These are phyloP conservation scores for Mitragyna speciosa DNA, from an alignment of 257 asterid genomes.

Conservation along the genomic window DNA sequence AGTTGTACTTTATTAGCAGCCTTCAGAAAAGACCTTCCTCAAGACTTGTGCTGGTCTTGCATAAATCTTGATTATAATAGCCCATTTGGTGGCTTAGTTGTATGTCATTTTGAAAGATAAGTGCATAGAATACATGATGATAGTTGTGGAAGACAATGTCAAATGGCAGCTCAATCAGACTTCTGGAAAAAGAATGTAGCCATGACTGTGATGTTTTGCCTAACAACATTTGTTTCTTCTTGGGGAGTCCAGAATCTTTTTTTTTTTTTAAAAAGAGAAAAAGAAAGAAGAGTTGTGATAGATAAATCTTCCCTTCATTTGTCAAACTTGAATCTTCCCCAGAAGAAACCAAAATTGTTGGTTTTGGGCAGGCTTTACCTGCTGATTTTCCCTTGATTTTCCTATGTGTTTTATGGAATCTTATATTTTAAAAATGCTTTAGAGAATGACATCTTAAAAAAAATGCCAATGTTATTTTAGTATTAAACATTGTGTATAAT, in stretches of 20 bases:
- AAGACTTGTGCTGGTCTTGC: background rate
- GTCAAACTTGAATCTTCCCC: background rate
- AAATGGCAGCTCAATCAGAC: background rate
- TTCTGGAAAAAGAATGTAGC: background rate
- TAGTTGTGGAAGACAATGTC: background rate
- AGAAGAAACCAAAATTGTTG: background rate
- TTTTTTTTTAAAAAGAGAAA: no score
- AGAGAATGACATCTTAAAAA: background rate
- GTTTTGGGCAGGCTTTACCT: background rate
- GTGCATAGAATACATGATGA: background rate
- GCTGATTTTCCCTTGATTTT: background rate
- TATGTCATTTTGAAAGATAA: background rate
- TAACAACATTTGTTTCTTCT: background rate
- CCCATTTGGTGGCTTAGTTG: background rate
- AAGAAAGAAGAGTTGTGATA: background rate
- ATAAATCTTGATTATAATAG: no score
- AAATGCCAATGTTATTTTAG: no score
- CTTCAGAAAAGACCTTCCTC: background rate
- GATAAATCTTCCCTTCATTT: background rate
- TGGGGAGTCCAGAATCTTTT: background rate
- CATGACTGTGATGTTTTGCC: background rate
- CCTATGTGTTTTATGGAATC: background rate
- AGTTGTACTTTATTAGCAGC: background rate
- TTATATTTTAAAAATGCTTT: background rate
- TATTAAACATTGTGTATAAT: no score